Conservation (phyloP, 495 filamentous ascomycete species). For the Tuber aestivum region DNA sequence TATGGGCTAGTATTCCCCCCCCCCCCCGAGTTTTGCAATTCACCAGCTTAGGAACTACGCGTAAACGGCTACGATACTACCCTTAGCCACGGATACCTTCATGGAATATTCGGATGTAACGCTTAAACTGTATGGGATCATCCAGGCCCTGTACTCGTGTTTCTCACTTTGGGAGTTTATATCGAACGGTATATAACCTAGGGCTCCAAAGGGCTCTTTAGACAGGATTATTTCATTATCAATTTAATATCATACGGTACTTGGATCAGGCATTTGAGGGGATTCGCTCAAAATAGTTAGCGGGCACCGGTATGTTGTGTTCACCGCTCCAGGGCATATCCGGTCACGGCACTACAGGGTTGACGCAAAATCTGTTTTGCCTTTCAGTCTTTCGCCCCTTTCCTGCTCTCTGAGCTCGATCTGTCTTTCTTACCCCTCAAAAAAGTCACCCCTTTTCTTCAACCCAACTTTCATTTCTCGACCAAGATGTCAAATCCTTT, state of each 20-base stretch:
- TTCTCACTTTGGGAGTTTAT: not conserved
- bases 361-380: slow-evolving; percentile 15
- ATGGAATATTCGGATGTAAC: not conserved
- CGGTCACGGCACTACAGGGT: slow-evolving; percentile 22
- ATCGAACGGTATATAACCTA: not conserved
- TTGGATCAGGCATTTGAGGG: not conserved
- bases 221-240: not conserved
- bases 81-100: not conserved
- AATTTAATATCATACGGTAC: too few species aligned
- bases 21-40: too few species aligned
- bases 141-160: not conserved
- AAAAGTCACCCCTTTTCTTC: slow-evolving; percentile 7
- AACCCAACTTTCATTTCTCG: slow-evolving; percentile 12
- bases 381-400: slow-evolving; percentile 20
- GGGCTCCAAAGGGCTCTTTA: not conserved
- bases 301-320: slow-evolving; percentile 32
- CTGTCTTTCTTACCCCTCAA: slow-evolving; percentile 18
- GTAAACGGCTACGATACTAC: too few species aligned
- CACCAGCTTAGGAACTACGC: not conserved
- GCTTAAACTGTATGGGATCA: not conserved
- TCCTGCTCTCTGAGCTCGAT: slow-evolving; percentile 18
- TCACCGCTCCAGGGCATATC: slow-evolving; percentile 22
- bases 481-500: slow-evolving; percentile 6
- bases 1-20: not conserved
- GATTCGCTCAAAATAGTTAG: slow-evolving; percentile 6